Conservation (phyloP, 78 protist species). For the Emiliania huxleyi region DNA sequence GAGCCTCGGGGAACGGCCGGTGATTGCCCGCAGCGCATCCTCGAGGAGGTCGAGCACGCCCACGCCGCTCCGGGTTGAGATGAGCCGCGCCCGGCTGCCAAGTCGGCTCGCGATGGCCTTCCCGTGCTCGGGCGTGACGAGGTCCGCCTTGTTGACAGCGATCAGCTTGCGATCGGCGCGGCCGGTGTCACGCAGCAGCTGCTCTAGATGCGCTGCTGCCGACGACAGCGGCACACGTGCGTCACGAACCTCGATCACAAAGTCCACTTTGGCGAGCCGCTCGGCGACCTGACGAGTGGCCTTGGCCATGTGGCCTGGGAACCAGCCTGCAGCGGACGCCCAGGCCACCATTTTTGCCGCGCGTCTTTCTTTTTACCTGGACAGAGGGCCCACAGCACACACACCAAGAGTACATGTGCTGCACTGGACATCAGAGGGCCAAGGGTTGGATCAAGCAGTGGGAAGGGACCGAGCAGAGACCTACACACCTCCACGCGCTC, state of each 20-base stretch:
- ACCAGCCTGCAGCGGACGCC: background rate
- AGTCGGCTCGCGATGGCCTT: background rate
- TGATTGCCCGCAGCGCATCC: background rate
- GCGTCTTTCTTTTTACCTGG: no score
- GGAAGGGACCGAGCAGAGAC: no score
- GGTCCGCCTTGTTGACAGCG: conserved; percentile 13
- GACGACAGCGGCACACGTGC: background rate
- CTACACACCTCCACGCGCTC: no score
- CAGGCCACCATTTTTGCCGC: no score
- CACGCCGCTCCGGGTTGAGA: background rate
- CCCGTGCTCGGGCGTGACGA: background rate
- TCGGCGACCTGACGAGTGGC: background rate
- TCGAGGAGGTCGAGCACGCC: background rate
- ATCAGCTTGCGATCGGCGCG: background rate
- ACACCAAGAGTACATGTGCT: no score
- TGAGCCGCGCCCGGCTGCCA: background rate
- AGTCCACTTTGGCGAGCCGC: background rate
- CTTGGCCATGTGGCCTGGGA: conserved; percentile 7
- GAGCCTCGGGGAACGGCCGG: background rate
- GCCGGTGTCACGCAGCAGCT: background rate
- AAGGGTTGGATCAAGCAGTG: no score
- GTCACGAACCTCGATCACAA: conserved; percentile 20
- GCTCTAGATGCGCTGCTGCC: background rate
- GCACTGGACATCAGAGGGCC: no score
- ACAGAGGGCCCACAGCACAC: no score